Evolutionary conservation across 169 alveolate genomes (phyloP).

Genomic region (Eimeria acervulina): DNA sequence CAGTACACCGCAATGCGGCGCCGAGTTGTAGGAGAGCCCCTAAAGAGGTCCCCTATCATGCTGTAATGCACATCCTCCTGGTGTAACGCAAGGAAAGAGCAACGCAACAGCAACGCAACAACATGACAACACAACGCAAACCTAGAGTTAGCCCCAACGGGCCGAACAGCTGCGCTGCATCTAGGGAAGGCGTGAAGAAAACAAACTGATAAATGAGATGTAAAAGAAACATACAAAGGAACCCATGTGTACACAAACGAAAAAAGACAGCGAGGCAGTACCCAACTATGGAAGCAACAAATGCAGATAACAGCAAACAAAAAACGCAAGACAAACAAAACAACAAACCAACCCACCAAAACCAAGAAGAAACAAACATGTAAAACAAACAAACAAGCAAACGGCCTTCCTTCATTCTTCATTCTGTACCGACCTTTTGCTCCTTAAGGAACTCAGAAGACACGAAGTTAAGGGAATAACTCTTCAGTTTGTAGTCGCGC

Average conservation of each 20-base stretch:
- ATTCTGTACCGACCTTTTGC: slow-evolving; percentile 91
- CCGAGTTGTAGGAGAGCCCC: slow-evolving; percentile 97
- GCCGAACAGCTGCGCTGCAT: no score
- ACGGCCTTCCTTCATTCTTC: not conserved
- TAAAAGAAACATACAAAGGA: no score
- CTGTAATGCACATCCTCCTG: slow-evolving; percentile 99
- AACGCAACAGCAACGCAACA: no score
- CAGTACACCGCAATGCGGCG: slow-evolving; percentile 99
- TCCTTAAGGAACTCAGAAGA: slow-evolving; percentile 97
- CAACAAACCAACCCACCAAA: no score
- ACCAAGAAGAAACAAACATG: not conserved
- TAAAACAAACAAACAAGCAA: not conserved
- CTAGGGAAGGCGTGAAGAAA: no score
- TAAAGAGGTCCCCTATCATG: slow-evolving; percentile 96
- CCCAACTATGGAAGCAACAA: not conserved
- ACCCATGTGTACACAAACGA: no score
- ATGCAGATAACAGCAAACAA: no score
- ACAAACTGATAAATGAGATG: no score
- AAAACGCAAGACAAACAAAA: not conserved
- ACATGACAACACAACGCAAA: no score
- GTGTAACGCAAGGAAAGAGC: no score
- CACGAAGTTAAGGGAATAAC: slow-evolving; percentile 98
- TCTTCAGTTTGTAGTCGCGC: slow-evolving; percentile 97
- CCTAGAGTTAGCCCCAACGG: no score
- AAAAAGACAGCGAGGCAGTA: no score